Percentiles rank a stretch among this genome's conserved stretches.
These are phyloP conservation scores for Didymosphaeria variabile DNA, from an alignment of 2,329 filamentous ascomycete species.

Conservation along the genomic window DNA sequence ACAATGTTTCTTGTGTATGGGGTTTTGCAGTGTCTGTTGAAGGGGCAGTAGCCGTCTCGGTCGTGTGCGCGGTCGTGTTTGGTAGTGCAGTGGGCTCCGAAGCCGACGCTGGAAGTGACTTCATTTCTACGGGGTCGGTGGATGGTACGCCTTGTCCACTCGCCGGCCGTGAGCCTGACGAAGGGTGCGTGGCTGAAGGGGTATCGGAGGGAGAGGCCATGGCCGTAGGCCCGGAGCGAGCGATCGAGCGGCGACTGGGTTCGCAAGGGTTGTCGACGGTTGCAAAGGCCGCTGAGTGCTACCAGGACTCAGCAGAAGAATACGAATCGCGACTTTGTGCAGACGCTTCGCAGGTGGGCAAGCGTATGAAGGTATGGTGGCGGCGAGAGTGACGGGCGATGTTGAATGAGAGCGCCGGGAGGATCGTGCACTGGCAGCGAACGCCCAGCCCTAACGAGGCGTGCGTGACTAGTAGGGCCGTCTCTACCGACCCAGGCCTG, in stretches of 20 bases:
- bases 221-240: constrained; percentile 29
- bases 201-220: constrained; percentile 45
- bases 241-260: constrained; percentile 27
- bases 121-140: constrained; percentile 47
- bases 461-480: background rate
- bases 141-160: constrained; percentile 33
- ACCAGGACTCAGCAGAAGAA: constrained; percentile 1
- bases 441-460: constrained; percentile 1
- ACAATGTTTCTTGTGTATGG: constrained; percentile 23
- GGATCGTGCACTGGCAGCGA: constrained; percentile 11
- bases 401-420: constrained; percentile 15
- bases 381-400: constrained; percentile 16
- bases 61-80: constrained; percentile 23
- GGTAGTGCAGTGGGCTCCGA: constrained; percentile 25
- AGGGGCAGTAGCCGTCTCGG: constrained; percentile 28
- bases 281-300: background rate
- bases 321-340: background rate
- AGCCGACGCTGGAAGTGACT: constrained; percentile 36
- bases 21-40: constrained; percentile 22
- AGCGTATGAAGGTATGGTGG: background rate
- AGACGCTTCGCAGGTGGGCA: background rate
- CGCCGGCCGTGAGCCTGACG: constrained; percentile 32
- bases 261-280: constrained; percentile 22
- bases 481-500: background rate
- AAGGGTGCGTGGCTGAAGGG: constrained; percentile 33